Conservation (phyloP, 2,329 filamentous ascomycete species). For the Westerdykella aurantiaca region DNA sequence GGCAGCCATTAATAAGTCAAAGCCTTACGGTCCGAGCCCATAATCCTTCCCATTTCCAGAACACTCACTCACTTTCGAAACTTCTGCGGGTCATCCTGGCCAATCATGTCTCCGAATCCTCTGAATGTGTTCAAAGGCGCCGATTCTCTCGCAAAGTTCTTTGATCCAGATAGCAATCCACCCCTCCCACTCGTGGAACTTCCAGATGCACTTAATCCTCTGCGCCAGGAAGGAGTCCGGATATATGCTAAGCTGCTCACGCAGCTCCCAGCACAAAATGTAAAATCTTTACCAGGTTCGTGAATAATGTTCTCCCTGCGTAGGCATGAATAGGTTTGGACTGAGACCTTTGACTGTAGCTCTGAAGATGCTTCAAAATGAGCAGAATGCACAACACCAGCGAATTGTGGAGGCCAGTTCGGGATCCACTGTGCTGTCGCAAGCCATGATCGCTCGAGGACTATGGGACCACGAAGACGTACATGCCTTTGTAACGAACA, state of each 20-base stretch:
- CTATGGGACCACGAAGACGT: conserved; percentile 49
- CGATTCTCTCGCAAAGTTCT: conserved; percentile 54
- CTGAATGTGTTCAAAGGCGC: conserved; percentile 55
- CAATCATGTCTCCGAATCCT: conserved; percentile 17
- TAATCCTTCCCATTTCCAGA: not conserved
- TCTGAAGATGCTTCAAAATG: conserved; percentile 46
- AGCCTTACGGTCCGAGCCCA: not conserved
- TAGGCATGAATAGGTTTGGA: not conserved
- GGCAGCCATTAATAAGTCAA: not conserved
- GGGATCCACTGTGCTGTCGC: conserved; percentile 57
- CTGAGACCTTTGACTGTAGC: conserved; percentile 27
- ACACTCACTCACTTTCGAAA: not conserved
- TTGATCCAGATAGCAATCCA: conserved; percentile 53
- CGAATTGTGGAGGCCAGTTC: conserved; percentile 57
- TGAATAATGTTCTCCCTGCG: not conserved
- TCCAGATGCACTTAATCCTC: conserved; percentile 53
- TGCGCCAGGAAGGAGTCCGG: conserved; percentile 52
- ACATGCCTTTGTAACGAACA: conserved; percentile 54
- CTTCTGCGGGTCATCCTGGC: not conserved
- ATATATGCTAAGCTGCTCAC: conserved; percentile 64
- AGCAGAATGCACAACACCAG: conserved; percentile 42
- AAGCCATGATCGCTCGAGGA: conserved; percentile 51
- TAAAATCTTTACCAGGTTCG: conserved; percentile 57
- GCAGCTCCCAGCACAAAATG: conserved; percentile 59
- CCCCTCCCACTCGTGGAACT: conserved; percentile 59